These are phyloP conservation scores for Diaporthe amygdali DNA, from an alignment of 2,329 filamentous ascomycete genomes.

Conservation along the genomic window DNA sequence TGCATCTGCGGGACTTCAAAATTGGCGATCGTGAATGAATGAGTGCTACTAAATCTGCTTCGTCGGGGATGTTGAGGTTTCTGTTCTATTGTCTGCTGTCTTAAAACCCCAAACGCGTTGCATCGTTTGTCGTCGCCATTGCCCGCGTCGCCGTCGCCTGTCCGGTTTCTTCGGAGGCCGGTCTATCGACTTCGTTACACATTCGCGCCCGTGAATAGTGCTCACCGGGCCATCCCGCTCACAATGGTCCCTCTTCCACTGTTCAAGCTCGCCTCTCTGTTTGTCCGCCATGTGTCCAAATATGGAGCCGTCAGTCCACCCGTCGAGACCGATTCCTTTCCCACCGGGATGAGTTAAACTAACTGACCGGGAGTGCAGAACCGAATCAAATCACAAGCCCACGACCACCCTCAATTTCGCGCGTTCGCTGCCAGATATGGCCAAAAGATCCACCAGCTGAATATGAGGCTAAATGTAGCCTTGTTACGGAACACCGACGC, in stretches of 20 bases:
- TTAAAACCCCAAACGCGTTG: background rate
- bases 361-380: conserved; percentile 50
- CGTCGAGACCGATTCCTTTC: background rate
- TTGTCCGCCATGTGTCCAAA: conserved; percentile 70
- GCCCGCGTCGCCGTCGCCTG: background rate
- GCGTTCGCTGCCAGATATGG: conserved; percentile 65
- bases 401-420: conserved; percentile 68
- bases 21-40: background rate
- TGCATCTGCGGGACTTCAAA: background rate
- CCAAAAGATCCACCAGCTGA: conserved; percentile 69
- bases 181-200: background rate
- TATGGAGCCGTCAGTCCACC: conserved; percentile 67
- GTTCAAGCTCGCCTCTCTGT: conserved; percentile 70
- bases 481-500: conserved; percentile 62
- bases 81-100: background rate
- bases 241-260: conserved; percentile 69
- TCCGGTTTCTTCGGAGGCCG: background rate
- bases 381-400: conserved; percentile 68
- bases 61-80: background rate
- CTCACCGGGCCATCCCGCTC: background rate
- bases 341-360: background rate
- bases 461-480: conserved; percentile 68
- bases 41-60: background rate
- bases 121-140: background rate
- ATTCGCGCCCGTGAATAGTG: background rate